These are phyloP conservation scores for Russula sp. DNA, from an alignment of 768 basidiomycete genomes.

Conservation along the genomic window DNA sequence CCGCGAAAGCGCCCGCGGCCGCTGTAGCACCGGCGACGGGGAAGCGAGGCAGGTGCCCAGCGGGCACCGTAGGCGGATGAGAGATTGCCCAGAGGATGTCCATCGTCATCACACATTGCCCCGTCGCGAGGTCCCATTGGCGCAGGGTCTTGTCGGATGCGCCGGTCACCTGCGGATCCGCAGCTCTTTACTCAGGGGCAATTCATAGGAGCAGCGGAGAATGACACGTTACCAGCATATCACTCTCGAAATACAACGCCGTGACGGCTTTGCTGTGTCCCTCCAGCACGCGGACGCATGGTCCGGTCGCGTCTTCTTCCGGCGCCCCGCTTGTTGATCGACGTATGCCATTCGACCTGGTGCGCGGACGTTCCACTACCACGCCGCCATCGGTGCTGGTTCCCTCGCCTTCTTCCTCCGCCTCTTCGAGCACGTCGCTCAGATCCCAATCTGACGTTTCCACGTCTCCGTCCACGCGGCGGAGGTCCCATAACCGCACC, in stretches of 20 bases:
- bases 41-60: slow-evolving; percentile 38
- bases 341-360: slow-evolving; percentile 37
- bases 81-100: slow-evolving; percentile 99
- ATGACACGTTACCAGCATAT: slow-evolving; percentile 67
- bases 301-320: slow-evolving; percentile 30
- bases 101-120: slow-evolving; percentile 99
- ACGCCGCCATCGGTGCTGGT: slow-evolving; percentile 29
- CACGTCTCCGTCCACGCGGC: slow-evolving; percentile 69
- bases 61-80: slow-evolving; percentile 57
- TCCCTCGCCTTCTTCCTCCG: slow-evolving; percentile 40
- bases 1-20: slow-evolving; percentile 60
- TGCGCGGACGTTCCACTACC: slow-evolving; percentile 30
- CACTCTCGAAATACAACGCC: slow-evolving; percentile 91
- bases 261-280: slow-evolving; percentile 94
- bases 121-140: slow-evolving; percentile 96
- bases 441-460: slow-evolving; percentile 51
- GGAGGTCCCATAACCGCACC: slow-evolving; percentile 86
- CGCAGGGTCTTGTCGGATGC: slow-evolving; percentile 97
- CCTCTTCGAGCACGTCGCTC: slow-evolving; percentile 61
- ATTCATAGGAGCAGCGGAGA: not conserved
- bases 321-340: slow-evolving; percentile 25
- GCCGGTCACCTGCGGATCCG: slow-evolving; percentile 71
- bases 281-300: slow-evolving; percentile 71
- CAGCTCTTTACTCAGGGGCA: not conserved
- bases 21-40: slow-evolving; percentile 50